Evolutionary conservation across 768 basidiomycete genomes (phyloP), one percentile per base, ranked within the genome.

Genomic region (Xerocomellus intermedius): DNA sequence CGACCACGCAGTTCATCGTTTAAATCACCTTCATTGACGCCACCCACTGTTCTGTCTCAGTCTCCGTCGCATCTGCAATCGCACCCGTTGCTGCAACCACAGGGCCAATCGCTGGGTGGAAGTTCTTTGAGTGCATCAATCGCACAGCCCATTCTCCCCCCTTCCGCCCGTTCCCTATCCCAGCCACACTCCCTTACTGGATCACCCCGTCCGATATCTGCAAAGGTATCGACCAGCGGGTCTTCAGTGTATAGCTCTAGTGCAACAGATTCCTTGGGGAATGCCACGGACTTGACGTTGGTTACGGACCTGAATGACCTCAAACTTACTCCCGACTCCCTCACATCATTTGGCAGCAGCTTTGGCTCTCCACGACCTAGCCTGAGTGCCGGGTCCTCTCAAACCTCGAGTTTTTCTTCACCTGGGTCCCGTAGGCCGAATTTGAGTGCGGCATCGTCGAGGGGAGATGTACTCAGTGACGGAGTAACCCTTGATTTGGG

Each of bases 101-200:
- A 63, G 32, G 38, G 44, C 7, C 71, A 63, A 17, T 43, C 59
- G 5, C 45, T 65, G n/a, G 33, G 55, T 14, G 49, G 21, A 17
- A 55, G 48, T 28, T 56, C 64, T n/a, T 43, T 69, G 50, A 52
- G 41, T 8, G 14, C 56, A 39, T 54, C 64, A 13, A 47, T 62
- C 19, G n/a, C 55, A 32, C 67, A 69, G 26, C 51, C 69, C 8
- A 49, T 69, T 12, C 57, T 60, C 4, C 47, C 64, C 12, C 42
- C 69, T 39, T 43, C 63, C 19, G 47, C 69, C 14, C 60, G 56
- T 36, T 56, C 69, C 8, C 48, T 69, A 14, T 69, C 68, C 1
- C 64, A 54, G 28, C 59, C 69, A 21, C 71, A 59, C 42, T 73
- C 69, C 8, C 59, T 71, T 28, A 55, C 63, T 12, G 67, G 63